A percentile compares a stretch with the other conserved stretches of the same genome.
Evolutionary conservation across 2,329 filamentous ascomycete genomes (phyloP).

Genomic region (Fusarium sacchari): DNA sequence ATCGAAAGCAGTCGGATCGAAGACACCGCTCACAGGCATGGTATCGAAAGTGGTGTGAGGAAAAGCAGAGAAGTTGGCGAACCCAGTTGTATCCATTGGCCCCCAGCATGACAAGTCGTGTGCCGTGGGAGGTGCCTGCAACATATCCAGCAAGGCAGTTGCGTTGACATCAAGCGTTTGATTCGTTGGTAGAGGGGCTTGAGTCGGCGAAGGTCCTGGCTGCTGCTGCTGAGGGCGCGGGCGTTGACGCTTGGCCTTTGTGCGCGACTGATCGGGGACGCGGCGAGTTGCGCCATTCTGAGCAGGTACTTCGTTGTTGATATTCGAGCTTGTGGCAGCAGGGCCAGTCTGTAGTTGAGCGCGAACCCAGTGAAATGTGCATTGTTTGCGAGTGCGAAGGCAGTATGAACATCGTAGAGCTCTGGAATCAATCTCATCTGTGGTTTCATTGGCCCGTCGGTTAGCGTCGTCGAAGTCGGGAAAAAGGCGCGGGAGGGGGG

Average conservation of each 20-base stretch:
- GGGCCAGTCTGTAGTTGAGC: constrained; percentile 43
- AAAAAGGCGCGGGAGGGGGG: constrained; percentile 27
- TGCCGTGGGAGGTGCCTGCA: constrained; percentile 42
- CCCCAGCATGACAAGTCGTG: constrained; percentile 44
- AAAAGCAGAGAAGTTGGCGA: constrained; percentile 39
- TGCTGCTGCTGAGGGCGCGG: constrained; percentile 37
- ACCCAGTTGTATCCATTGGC: constrained; percentile 41
- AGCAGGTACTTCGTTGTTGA: constrained; percentile 24
- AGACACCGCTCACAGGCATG: constrained; percentile 40
- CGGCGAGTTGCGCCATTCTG: constrained; percentile 35
- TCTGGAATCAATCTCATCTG: constrained; percentile 44
- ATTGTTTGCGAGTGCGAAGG: constrained; percentile 44
- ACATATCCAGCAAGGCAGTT: constrained; percentile 42
- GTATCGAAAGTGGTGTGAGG: constrained; percentile 39
- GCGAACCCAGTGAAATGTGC: constrained; percentile 44
- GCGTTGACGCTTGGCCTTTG: constrained; percentile 43
- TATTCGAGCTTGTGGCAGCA: constrained; percentile 19
- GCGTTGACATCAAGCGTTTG: constrained; percentile 42
- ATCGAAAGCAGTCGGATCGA: constrained; percentile 40
- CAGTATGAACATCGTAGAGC: constrained; percentile 44
- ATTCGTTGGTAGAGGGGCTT: constrained; percentile 36
- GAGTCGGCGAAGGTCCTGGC: constrained; percentile 34
- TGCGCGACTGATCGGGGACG: constrained; percentile 40
- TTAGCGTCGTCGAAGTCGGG: constrained; percentile 35
- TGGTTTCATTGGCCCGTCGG: constrained; percentile 32